phyloP scores from a whole-genome alignment of 345 rosid species.

The Cardiospermum halicacabum region DNA sequence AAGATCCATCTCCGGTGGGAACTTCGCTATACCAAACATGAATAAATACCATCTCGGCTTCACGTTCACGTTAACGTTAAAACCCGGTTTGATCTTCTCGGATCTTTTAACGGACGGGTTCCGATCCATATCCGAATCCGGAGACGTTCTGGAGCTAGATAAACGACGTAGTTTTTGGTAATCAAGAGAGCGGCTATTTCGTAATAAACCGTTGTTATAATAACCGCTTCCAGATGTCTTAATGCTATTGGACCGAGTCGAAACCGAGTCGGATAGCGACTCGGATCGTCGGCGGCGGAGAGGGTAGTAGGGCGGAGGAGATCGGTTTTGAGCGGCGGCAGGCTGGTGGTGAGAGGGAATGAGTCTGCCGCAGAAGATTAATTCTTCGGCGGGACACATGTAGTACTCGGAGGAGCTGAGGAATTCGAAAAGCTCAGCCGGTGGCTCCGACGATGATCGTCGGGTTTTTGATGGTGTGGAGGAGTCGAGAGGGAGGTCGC shows the following conservation, averaged over 20 bases:
- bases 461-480: not conserved
- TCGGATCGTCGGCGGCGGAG: constrained; percentile 41
- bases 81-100: constrained; percentile 10
- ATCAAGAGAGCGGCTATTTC: constrained; percentile 62
- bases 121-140: constrained; percentile 19
- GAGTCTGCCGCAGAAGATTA: constrained; percentile 63
- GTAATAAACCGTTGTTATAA: constrained; percentile 20
- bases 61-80: no score
- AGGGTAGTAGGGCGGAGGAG: not conserved
- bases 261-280: constrained; percentile 39
- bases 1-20: constrained; percentile 58
- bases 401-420: constrained; percentile 33
- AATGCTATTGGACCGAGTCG: constrained; percentile 23
- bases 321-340: constrained; percentile 5
- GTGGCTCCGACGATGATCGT: constrained; percentile 21
- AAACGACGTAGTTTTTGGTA: constrained; percentile 35
- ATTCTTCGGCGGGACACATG: constrained; percentile 68
- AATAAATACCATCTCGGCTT: constrained; percentile 61
- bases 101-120: constrained; percentile 26
- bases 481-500: constrained; percentile 36
- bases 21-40: constrained; percentile 58
- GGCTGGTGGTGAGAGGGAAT: constrained; percentile 44
- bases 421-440: constrained; percentile 53
- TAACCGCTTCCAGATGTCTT: no score
- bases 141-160: constrained; percentile 8